Evolutionary conservation across 1,284 basidiomycete genomes (phyloP), one percentile per base, ranked within the genome.

Genomic region (Vanrija pseudolonga): DNA sequence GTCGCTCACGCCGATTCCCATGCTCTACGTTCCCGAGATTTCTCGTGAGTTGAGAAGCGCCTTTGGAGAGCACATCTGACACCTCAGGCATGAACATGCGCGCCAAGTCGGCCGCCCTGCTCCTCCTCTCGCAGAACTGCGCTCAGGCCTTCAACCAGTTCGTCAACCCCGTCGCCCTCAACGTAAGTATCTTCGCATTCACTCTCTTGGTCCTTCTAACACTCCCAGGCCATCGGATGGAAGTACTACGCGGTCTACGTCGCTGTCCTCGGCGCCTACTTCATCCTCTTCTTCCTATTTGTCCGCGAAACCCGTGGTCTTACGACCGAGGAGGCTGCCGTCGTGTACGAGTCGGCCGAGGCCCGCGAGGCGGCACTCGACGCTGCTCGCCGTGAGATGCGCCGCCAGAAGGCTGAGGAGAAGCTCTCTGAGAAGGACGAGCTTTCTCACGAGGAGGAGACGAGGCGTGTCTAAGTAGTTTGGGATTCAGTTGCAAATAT

Each of bases 81-180:
- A 12, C 12, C 12, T 15, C 32, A 32, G 32, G 9, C 32, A 32
- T 32, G 32, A 15, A 14, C 32, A 32, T 32, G 44, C 41, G 15
- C 38, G 42, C 32, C 32, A 32, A 32, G 32, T 32, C 32, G 2
- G 32, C 32, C 32, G 32, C 32, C 53, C 12, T 32, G 32, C 32
- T 83, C 19, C 28, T 57, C 3, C 50, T 61, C 15, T 53, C 32
- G 6, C 58, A 62, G 36, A 64, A 60, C 28, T 50, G 55, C 24
- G 82, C 86, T 0, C 81, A 87, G 59, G 84, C 86, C 60, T 87
- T 89, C 79, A 89, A 89, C 73, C 86, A 89, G 73, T 89, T 87
- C 66, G 83, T 85, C 68, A 90, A 89, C 77, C 88, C 87, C 14
- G 81, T 89, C 63, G 86, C 85, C 9, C 78, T 85, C 45, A 74